Evolutionary conservation across 371 early-diverging fungal genomes (phyloP).

Genomic region (Capillidium heterosporum): DNA sequence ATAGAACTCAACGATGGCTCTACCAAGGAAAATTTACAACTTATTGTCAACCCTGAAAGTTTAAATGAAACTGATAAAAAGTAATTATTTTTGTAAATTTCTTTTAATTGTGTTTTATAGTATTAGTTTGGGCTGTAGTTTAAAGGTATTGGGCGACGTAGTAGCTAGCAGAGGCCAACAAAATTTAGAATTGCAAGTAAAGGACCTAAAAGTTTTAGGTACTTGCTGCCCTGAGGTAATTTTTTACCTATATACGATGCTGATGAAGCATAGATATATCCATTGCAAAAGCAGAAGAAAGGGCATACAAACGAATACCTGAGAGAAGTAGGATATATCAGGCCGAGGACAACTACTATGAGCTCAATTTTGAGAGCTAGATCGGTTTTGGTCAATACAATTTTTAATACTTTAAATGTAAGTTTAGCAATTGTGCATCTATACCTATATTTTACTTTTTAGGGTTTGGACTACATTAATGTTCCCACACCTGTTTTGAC

Average conservation of each 20-base stretch:
- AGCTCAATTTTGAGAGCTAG: slow-evolving; percentile 53
- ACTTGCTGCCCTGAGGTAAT: slow-evolving; percentile 38
- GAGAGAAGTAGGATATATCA: slow-evolving; percentile 55
- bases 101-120: not conserved
- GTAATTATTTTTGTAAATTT: too few relatives aligned
- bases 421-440: not conserved
- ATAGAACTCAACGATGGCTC: slow-evolving; percentile 63
- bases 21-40: slow-evolving; percentile 45
- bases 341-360: slow-evolving; percentile 59
- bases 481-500: slow-evolving; percentile 76
- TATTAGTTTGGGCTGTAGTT: slow-evolving; percentile 43
- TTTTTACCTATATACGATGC: not conserved
- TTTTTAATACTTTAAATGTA: slow-evolving; percentile 58
- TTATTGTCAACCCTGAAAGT: slow-evolving; percentile 31
- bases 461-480: slow-evolving; percentile 51
- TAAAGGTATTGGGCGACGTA: slow-evolving; percentile 39
- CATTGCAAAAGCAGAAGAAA: slow-evolving; percentile 59
- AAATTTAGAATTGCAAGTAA: slow-evolving; percentile 47
- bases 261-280: slow-evolving; percentile 37
- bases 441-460: not conserved
- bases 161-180: slow-evolving; percentile 55
- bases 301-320: slow-evolving; percentile 59
- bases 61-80: not conserved
- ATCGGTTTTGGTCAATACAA: slow-evolving; percentile 34
- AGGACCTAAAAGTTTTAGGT: slow-evolving; percentile 33